Evolutionary conservation across 805 yeast species (phyloP), one percentile per base, ranked within the genome.

Genomic region (Cyberlindnera saturnus): DNA sequence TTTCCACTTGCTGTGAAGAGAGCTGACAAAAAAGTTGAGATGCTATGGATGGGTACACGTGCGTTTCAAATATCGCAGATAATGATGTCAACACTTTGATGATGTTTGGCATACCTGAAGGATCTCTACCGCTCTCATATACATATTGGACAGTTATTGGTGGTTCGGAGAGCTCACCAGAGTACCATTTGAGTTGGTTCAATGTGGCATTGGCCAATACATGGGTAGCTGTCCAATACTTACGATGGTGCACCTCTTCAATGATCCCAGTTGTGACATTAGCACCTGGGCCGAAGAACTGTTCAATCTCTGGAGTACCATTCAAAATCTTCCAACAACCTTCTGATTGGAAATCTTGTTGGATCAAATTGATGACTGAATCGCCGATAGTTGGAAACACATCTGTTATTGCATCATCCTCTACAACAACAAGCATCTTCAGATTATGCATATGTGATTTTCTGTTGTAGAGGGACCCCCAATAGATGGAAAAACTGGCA

Each of bases 221-320:
- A 74, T 48, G 74, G 31, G 82, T 63, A 0, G 82, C 74, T 19
- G 75, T 71, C 93, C 91, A 85, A 53, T 71, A 81, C 15, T 72
- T 53, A 59, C 80, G 76, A 41, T 72, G 73, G 51, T 74, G 77
- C 4, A n/a, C 70, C 38, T 65, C 58, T 17, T 68, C 49, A 13
- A 59, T 30, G 16, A 81, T 56, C 49, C 74, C 73, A 5, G 66
- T 67, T 31, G 57, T 50, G 10, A 62, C 42, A 42, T 59, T 49
- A n/a, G n/a, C 38, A 6, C 53, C 48, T 30, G 49, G 55, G 14
- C 53, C 42, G 18, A 47, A 47, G 43, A 40, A 52, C 15, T 43
- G 49, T 29, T 47, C 44, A 40, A 65, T 64, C 16, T 53, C 48
- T 3, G 56, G 45, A 1, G 55, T 40, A 31, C 52, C 51, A 13